A percentile compares a stretch with the other conserved stretches of the same genome.
Conservation (phyloP, 345 rosid species). For the Euphorbia lathyris region DNA sequence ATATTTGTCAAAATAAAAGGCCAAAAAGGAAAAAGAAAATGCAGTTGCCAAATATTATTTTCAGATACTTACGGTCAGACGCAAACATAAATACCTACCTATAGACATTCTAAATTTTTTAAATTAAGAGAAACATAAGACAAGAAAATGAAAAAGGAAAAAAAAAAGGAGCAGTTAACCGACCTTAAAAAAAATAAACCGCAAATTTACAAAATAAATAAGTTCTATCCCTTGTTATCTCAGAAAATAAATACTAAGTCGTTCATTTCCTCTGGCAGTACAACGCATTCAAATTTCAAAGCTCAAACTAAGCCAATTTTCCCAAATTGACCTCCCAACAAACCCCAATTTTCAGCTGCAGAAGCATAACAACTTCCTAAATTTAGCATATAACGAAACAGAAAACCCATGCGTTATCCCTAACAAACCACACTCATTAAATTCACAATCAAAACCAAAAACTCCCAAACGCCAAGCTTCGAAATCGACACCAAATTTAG, state of each 20-base stretch:
- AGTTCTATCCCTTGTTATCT: not conserved
- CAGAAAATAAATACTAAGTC: not conserved
- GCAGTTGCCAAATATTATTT: not conserved
- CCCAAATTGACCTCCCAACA: conserved; percentile 10
- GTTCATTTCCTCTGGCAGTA: not conserved
- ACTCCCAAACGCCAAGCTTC: not conserved
- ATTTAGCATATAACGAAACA: conserved; percentile 4
- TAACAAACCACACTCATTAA: not conserved
- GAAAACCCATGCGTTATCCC: conserved; percentile 1
- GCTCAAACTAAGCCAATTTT: not conserved
- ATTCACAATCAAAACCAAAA: not conserved
- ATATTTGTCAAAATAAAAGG: not conserved
- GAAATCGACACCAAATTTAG: not conserved
- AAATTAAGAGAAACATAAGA: not conserved
- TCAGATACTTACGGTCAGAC: not conserved
- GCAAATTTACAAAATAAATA: not conserved
- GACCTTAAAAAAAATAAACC: not conserved
- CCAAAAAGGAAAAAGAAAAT: not conserved
- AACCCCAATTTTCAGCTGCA: conserved; percentile 9
- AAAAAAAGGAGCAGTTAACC: not conserved
- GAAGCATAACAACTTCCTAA: conserved; percentile 8
- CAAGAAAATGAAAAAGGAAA: not conserved
- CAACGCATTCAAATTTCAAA: not conserved
- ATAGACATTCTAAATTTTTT: not conserved
- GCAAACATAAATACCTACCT: not conserved